A percentile compares a stretch with the other conserved stretches of the same genome.
Conservation (phyloP, 73 alveolate genomes). For the Symbiodinium natans region DNA sequence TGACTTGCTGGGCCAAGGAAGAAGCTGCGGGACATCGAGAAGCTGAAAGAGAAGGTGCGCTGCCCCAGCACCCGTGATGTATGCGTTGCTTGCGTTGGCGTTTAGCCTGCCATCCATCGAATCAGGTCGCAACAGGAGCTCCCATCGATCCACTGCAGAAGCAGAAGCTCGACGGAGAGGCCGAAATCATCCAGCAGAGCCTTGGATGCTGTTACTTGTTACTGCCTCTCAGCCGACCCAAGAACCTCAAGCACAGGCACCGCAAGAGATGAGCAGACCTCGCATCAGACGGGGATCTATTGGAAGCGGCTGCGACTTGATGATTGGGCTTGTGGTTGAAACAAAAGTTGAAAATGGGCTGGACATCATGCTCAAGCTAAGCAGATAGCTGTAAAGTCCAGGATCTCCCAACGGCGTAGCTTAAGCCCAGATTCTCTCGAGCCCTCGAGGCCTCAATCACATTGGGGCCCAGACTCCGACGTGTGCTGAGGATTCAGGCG, state of each 20-base stretch:
- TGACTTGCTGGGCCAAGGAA: slow-evolving; percentile 1
- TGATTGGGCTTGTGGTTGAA: no score
- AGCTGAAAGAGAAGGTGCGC: slow-evolving; percentile 66
- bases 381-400: no score
- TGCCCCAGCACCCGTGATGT: no score
- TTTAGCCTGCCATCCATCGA: background rate
- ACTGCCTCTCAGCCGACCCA: no score
- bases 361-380: background rate
- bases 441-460: no score
- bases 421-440: no score
- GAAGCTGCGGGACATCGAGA: slow-evolving; percentile 69
- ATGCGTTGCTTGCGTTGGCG: background rate
- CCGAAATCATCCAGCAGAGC: slow-evolving; percentile 57
- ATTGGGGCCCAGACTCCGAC: no score
- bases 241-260: no score
- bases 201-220: background rate
- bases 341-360: background rate
- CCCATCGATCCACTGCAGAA: slow-evolving; percentile 52
- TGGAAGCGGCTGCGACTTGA: background rate
- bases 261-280: no score
- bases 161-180: slow-evolving; percentile 77
- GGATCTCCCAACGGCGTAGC: no score
- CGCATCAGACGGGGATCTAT: background rate
- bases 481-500: slow-evolving; percentile 17
- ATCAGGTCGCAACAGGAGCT: slow-evolving; percentile 26